Conservation (phyloP, 208 protist genomes). For the Phytomonas sp. region DNA sequence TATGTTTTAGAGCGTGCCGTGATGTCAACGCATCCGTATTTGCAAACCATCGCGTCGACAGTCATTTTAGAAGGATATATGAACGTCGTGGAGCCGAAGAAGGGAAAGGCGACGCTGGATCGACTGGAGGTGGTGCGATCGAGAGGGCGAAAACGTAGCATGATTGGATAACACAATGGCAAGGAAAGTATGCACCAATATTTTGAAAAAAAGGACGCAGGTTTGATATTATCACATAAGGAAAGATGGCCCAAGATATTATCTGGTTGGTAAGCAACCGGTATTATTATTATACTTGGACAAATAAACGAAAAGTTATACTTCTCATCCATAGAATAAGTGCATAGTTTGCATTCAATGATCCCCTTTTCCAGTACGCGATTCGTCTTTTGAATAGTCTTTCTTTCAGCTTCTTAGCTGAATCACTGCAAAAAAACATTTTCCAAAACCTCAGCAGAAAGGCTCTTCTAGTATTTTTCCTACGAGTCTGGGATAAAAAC, state of each 20-base stretch:
- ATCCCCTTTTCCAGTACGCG: too few relatives aligned
- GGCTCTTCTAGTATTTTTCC: too few relatives aligned
- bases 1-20: slow-evolving; percentile 98
- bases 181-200: slow-evolving; percentile 8
- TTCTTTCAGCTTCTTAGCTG: too few relatives aligned
- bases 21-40: slow-evolving; percentile 87
- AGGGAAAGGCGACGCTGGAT: slow-evolving; percentile 36
- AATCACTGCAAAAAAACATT: too few relatives aligned
- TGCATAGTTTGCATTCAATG: too few relatives aligned
- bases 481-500: too few relatives aligned
- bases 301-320: slow-evolving; percentile 1
- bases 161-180: slow-evolving; percentile 60
- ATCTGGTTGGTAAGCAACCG: slow-evolving; percentile 3
- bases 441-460: too few relatives aligned
- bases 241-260: background rate
- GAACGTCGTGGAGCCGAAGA: slow-evolving; percentile 31
- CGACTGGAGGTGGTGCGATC: slow-evolving; percentile 71
- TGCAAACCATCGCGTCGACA: slow-evolving; percentile 21
- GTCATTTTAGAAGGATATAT: slow-evolving; percentile 56
- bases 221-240: too few relatives aligned
- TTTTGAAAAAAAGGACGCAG: background rate
- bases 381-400: too few relatives aligned
- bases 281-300: slow-evolving; percentile 13
- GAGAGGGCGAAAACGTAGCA: slow-evolving; percentile 82
- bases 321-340: too few relatives aligned